Percentiles rank a stretch among this genome's conserved stretches.
These are phyloP conservation scores for Acanthochlamys bracteata DNA, from an alignment of 106 monocot species.

Conservation along the genomic window DNA sequence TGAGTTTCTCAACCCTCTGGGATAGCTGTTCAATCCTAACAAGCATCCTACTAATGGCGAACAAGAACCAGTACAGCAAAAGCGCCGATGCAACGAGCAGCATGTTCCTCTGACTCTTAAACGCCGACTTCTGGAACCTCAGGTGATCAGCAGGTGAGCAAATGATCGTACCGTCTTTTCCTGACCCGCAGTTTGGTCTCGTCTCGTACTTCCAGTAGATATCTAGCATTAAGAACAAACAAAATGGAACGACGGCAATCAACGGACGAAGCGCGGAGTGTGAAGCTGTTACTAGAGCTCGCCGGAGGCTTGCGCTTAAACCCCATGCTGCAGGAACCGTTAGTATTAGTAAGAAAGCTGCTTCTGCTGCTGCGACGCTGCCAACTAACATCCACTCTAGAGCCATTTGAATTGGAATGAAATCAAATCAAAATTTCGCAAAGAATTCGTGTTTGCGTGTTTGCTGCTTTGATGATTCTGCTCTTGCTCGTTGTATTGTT, in stretches of 20 bases:
- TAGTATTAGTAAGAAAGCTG: background rate
- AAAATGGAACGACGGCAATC: constrained; percentile 4
- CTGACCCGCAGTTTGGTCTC: background rate
- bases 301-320: background rate
- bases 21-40: constrained; percentile 34
- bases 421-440: too few species aligned
- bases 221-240: constrained; percentile 7
- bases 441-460: too few species aligned
- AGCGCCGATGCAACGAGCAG: constrained; percentile 64
- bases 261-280: background rate
- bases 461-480: too few species aligned
- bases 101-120: constrained; percentile 83
- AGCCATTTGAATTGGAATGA: background rate
- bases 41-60: constrained; percentile 47
- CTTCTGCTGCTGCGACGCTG: constrained; percentile 1
- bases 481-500: too few species aligned
- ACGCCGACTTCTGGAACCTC: constrained; percentile 61
- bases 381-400: constrained; percentile 3
- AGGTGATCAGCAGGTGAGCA: constrained; percentile 31
- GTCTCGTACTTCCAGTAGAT: constrained; percentile 9
- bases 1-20: constrained; percentile 57
- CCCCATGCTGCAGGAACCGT: constrained; percentile 1
- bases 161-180: background rate
- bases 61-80: constrained; percentile 69
- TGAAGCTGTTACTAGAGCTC: background rate